Conservation (phyloP, 169 alveolate species). For the Toxoplasma gondii region DNA sequence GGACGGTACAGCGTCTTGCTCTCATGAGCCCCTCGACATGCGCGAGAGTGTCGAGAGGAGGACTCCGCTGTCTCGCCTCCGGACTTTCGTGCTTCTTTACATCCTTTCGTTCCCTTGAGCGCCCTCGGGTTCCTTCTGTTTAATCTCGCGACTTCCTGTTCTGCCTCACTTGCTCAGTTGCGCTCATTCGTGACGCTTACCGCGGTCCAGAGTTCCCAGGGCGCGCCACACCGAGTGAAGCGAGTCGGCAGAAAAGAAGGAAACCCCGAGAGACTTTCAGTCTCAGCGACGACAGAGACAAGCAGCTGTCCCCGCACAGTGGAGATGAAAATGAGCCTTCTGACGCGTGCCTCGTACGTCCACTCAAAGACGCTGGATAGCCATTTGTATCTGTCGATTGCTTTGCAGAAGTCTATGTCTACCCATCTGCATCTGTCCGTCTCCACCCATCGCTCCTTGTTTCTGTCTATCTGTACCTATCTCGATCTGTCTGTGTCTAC, state of each 20-base stretch:
- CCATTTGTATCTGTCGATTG: too few relatives aligned
- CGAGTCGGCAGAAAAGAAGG: background rate
- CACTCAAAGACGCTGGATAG: too few relatives aligned
- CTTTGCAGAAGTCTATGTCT: too few relatives aligned
- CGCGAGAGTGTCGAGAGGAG: too few relatives aligned
- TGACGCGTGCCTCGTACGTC: background rate
- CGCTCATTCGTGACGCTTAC: background rate
- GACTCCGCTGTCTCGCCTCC: background rate
- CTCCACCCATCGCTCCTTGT: background rate
- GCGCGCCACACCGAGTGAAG: background rate
- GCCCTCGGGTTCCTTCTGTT: background rate
- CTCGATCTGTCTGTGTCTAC: background rate
- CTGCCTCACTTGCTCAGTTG: background rate
- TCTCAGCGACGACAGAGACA: background rate
- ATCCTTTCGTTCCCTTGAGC: too few relatives aligned
- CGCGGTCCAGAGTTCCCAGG: conserved; percentile 10
- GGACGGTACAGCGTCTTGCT: background rate
- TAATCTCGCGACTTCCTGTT: background rate
- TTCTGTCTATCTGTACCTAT: background rate
- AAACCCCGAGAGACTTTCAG: too few relatives aligned
- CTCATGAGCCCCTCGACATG: background rate
- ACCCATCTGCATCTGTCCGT: background rate
- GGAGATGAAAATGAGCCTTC: background rate
- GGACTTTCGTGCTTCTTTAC: background rate
- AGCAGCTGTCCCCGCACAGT: background rate